Percentiles rank a stretch among this genome's conserved stretches.
These are phyloP conservation scores for Cyberlindnera bimundalis DNA, from an alignment of 805 yeast genomes.

Conservation along the genomic window DNA sequence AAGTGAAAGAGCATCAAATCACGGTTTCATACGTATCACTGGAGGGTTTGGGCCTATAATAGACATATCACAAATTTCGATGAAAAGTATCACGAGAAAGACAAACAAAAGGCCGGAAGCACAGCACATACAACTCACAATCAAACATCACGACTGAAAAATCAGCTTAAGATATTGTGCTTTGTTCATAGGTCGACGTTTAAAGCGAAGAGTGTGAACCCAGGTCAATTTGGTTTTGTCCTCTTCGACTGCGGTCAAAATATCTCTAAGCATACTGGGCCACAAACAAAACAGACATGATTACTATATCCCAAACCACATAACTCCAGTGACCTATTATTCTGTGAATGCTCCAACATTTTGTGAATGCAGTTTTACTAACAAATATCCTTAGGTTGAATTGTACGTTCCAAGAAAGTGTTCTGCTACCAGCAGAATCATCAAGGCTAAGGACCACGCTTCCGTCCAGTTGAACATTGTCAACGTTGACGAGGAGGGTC, in stretches of 20 bases:
- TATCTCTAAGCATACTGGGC: too few species aligned
- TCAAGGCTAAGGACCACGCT: constrained; percentile 99
- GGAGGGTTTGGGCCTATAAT: not conserved
- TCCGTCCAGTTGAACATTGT: constrained; percentile 99
- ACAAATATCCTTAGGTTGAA: constrained; percentile 63
- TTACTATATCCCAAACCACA: too few species aligned
- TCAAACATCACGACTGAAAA: too few species aligned
- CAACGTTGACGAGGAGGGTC: constrained; percentile 96
- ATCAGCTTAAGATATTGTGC: too few species aligned
- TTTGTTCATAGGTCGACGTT: too few species aligned
- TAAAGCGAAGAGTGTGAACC: not conserved
- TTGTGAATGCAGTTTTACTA: constrained; percentile 11
- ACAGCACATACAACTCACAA: too few species aligned
- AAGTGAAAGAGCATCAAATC: constrained; percentile 1
- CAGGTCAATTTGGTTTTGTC: constrained; percentile 1
- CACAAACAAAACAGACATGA: too few species aligned
- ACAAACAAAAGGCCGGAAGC: not conserved
- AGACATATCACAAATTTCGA: too few species aligned
- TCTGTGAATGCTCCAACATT: too few species aligned
- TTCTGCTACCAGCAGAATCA: constrained; percentile 99
- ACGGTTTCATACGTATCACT: not conserved
- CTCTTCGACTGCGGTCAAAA: too few species aligned
- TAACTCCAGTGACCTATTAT: too few species aligned
- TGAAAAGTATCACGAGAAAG: not conserved
- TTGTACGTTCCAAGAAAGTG: constrained; percentile 99